Percentiles rank a stretch among this genome's conserved stretches.
These are phyloP conservation scores for Phytophthora podocarpi DNA, from an alignment of 352 stramenopile genomes.

Conservation along the genomic window DNA sequence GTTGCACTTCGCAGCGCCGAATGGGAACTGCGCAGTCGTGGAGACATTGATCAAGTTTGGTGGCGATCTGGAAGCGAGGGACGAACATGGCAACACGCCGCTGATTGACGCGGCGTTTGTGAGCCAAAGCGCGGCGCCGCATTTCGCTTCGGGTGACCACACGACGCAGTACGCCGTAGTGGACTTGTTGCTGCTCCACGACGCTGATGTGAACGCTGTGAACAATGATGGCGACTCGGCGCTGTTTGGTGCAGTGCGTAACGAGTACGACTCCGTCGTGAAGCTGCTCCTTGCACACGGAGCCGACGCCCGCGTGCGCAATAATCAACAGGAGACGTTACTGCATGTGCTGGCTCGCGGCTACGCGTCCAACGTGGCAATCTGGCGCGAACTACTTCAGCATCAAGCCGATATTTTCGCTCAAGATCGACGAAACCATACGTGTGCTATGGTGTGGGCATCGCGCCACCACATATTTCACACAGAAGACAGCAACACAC, in stretches of 20 bases:
- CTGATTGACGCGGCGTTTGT: slow-evolving; percentile 46
- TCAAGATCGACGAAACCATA: slow-evolving; percentile 20
- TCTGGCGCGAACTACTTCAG: slow-evolving; percentile 30
- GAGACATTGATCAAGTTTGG: slow-evolving; percentile 32
- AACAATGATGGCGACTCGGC: slow-evolving; percentile 40
- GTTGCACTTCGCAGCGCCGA: slow-evolving; percentile 42
- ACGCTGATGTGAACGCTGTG: slow-evolving; percentile 31
- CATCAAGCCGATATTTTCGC: slow-evolving; percentile 23
- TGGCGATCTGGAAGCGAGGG: slow-evolving; percentile 31
- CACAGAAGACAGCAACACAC: background rate
- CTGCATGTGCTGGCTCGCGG: slow-evolving; percentile 38
- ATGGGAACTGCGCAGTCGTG: slow-evolving; percentile 35
- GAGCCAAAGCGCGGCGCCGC: slow-evolving; percentile 26
- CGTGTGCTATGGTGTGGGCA: slow-evolving; percentile 26
- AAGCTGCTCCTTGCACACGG: slow-evolving; percentile 23
- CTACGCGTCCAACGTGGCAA: slow-evolving; percentile 25
- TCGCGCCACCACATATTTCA: slow-evolving; percentile 1
- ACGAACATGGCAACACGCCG: slow-evolving; percentile 41
- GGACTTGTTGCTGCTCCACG: slow-evolving; percentile 27
- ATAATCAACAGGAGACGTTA: slow-evolving; percentile 22
- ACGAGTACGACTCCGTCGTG: slow-evolving; percentile 25
- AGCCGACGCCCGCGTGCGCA: slow-evolving; percentile 18
- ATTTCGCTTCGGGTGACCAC: slow-evolving; percentile 42
- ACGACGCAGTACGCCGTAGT: slow-evolving; percentile 36
- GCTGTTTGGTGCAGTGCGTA: slow-evolving; percentile 30